Conservation (phyloP, 164 flowering plant genomes). For the Echeveria elegans region DNA sequence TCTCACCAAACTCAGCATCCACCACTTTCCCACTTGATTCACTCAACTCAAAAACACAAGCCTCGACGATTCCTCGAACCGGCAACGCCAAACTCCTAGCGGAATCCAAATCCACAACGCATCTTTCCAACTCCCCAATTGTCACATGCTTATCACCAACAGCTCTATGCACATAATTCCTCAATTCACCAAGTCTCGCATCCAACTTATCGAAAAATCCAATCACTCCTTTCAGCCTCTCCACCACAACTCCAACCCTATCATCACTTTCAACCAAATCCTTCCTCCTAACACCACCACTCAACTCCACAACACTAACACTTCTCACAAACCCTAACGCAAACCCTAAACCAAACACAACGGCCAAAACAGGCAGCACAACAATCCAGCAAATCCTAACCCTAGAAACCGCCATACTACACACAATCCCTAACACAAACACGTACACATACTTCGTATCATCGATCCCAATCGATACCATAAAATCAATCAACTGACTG, state of each 20-base stretch:
- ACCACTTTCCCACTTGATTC: background rate
- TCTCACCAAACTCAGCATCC: slow-evolving; percentile 19
- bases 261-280: slow-evolving; percentile 34
- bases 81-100: background rate
- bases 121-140: slow-evolving; percentile 1
- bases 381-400: slow-evolving; percentile 52
- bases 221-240: slow-evolving; percentile 18
- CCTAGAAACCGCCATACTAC: slow-evolving; percentile 63
- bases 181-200: slow-evolving; percentile 16
- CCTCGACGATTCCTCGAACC: background rate
- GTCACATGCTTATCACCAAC: slow-evolving; percentile 23
- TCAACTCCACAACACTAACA: slow-evolving; percentile 16
- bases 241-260: slow-evolving; percentile 31
- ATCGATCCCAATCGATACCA: slow-evolving; percentile 48
- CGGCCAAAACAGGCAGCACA: slow-evolving; percentile 57
- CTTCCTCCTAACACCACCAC: slow-evolving; percentile 18
- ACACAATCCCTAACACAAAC: slow-evolving; percentile 59
- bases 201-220: background rate
- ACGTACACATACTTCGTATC: slow-evolving; percentile 48
- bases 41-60: background rate
- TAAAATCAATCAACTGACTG: slow-evolving; percentile 32
- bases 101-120: slow-evolving; percentile 1
- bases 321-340: slow-evolving; percentile 56
- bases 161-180: slow-evolving; percentile 23
- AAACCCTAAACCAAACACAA: slow-evolving; percentile 66